Base-by-base conservation (phyloP, 2,329 filamentous ascomycete species). In the Arthrobotrys iridis region DNA sequence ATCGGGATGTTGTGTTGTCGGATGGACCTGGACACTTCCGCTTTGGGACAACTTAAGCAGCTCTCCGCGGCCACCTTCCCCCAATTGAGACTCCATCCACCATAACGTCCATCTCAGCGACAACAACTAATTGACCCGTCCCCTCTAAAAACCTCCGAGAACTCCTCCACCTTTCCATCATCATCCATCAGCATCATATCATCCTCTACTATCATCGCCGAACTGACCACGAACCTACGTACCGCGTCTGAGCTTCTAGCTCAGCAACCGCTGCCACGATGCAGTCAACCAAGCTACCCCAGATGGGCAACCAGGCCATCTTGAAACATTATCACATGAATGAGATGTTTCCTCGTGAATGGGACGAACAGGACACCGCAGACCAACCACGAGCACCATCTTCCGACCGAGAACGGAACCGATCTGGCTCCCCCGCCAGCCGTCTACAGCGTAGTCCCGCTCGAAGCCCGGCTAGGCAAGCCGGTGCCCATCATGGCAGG, bases 281-380 rank as follows among this genome's bases (percentile, higher is more conserved):
- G 50, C 50, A 55, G 50, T 28, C 50, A 15, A 55, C 37, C 50
- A 75, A 57, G 30, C 66, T 75, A 59, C 58, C 64, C 58, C 52
- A 43, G 35, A 71, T 58, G 50, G 72, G 68, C 33, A 79, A 79
- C 65, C 76, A 78, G 20, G 76, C 78, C n/a, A 73, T 80, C n/a
- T 73, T 79, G 4, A 80, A 78, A 62, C 68, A 79, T 64, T 80
- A 80, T 48, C 77, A 77, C 4, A 78, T 80, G 30, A 77, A 79
- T 28, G 77, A 79, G 28, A 77, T 78, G 30, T 80, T 78, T 60
- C 79, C 79, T n/a, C 58, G 63, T 22, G 41, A 78, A 40, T 80
- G 79, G 79, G 77, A 78, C 1, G 78, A 80, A 60, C 79, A 58
- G 7, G 72, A 76, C 52, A 33, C 57, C 30, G 71, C 62, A 24